phyloP scores from a whole-genome alignment of 805 yeast species.

The Cyberlindnera nakhonratchasimensis region DNA sequence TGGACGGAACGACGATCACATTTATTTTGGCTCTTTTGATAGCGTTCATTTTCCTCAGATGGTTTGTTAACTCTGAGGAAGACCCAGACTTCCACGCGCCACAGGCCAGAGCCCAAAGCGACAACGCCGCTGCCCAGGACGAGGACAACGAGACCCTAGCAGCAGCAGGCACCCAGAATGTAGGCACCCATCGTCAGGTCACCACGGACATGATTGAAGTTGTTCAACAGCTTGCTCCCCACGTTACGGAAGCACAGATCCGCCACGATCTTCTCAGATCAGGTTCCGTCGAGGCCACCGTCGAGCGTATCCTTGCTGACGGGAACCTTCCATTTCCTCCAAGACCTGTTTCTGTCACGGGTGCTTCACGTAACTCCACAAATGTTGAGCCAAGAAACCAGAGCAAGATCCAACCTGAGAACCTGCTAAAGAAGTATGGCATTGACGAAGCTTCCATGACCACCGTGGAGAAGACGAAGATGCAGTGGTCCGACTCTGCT shows the following conservation, averaged over 20 bases:
- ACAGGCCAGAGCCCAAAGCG: slow-evolving; percentile 3
- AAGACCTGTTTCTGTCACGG: slow-evolving; percentile 13
- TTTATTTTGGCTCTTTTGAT: slow-evolving; percentile 46
- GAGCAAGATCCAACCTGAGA: slow-evolving; percentile 27
- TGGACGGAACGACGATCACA: slow-evolving; percentile 55
- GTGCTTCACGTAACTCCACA: slow-evolving; percentile 7
- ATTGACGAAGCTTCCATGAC: slow-evolving; percentile 28
- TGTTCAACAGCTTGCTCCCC: slow-evolving; percentile 81
- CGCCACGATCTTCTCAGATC: slow-evolving; percentile 67
- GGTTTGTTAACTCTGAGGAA: slow-evolving; percentile 60
- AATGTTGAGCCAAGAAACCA: slow-evolving; percentile 20
- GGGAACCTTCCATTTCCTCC: slow-evolving; percentile 60
- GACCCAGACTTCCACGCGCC: slow-evolving; percentile 14
- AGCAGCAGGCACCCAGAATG: not conserved
- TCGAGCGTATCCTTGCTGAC: slow-evolving; percentile 62
- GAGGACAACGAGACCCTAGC: not conserved
- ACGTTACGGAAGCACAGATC: slow-evolving; percentile 64
- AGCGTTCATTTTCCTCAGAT: slow-evolving; percentile 58
- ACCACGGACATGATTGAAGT: slow-evolving; percentile 77
- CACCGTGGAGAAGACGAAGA: slow-evolving; percentile 15
- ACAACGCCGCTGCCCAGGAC: not conserved
- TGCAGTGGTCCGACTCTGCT: slow-evolving; percentile 41
- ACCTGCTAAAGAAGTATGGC: slow-evolving; percentile 41
- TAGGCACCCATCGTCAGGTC: slow-evolving; percentile 40
- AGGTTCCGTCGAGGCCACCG: slow-evolving; percentile 78